Percentiles rank a stretch among this genome's conserved stretches.
phyloP scores from a whole-genome alignment of 306 rosid genomes.

The Biancaea sappan region DNA sequence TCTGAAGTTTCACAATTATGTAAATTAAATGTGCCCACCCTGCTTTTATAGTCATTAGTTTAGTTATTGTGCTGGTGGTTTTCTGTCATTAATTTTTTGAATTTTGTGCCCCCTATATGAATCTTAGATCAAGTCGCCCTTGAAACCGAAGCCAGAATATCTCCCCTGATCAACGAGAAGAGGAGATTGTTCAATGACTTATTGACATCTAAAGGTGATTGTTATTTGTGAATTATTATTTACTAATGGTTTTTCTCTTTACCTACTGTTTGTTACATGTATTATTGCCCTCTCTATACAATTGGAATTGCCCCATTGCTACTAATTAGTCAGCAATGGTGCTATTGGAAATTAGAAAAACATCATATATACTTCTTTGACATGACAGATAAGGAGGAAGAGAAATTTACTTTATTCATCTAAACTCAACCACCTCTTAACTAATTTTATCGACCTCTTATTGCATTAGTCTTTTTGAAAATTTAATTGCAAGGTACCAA shows the following conservation, averaged over 20 bases:
- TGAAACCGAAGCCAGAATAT: slow-evolving; percentile 85
- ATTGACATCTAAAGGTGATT: slow-evolving; percentile 92
- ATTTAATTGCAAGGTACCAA: not conserved
- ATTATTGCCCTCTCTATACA: not conserved
- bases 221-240: slow-evolving; percentile 32
- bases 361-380: not conserved
- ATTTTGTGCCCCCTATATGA: slow-evolving; percentile 31
- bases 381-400: not conserved
- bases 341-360: not conserved
- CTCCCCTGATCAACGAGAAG: slow-evolving; percentile 87
- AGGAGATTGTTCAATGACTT: slow-evolving; percentile 92
- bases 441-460: not conserved
- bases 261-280: slow-evolving; percentile 16
- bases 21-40: not conserved
- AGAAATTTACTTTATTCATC: not conserved
- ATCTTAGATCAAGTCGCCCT: slow-evolving; percentile 77
- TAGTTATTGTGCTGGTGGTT: slow-evolving; percentile 21
- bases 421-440: not conserved
- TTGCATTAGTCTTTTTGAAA: not conserved
- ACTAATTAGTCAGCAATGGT: not conserved
- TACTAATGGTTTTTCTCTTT: slow-evolving; percentile 24
- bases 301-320: not conserved
- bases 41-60: slow-evolving; percentile 2
- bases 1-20: slow-evolving; percentile 1
- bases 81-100: slow-evolving; percentile 31